These are phyloP conservation scores for Ceratocystiopsis sp. DNA, from an alignment of 2,329 filamentous ascomycete genomes.

Conservation along the genomic window DNA sequence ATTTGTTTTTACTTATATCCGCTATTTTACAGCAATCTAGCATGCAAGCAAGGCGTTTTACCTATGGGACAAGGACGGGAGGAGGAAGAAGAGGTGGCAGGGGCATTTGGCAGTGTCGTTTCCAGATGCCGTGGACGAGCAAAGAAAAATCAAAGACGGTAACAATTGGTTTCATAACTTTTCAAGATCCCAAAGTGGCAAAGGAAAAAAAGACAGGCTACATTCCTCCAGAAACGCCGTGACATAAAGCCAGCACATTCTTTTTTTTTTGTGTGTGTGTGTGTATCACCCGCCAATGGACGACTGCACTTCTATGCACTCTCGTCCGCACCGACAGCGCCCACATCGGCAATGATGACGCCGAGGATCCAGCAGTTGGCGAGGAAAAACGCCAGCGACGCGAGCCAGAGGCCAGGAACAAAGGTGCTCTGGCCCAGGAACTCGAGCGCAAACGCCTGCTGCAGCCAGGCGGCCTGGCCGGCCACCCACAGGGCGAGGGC, in stretches of 20 bases:
- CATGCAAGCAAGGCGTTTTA: constrained; percentile 4
- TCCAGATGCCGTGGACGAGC: too few relatives aligned
- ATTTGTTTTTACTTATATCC: constrained; percentile 1
- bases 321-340: neutral
- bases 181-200: too few relatives aligned
- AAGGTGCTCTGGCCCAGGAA: constrained; percentile 73
- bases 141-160: too few relatives aligned
- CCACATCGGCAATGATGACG: constrained; percentile 53
- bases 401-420: constrained; percentile 62
- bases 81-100: too few relatives aligned
- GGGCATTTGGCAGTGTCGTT: too few relatives aligned
- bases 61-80: neutral
- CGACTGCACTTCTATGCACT: too few relatives aligned
- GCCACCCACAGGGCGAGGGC: constrained; percentile 58
- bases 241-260: too few relatives aligned
- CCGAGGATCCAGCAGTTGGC: constrained; percentile 81
- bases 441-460: constrained; percentile 58
- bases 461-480: constrained; percentile 60
- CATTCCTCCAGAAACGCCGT: too few relatives aligned
- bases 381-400: constrained; percentile 63
- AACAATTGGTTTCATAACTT: too few relatives aligned
- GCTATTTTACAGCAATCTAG: neutral
- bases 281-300: too few relatives aligned
- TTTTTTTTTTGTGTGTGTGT: too few relatives aligned
- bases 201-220: too few relatives aligned